Evolutionary conservation across 2,329 filamentous ascomycete genomes (phyloP), one percentile per base, ranked within the genome.

Genomic region (Pseudocercospora fuligena): DNA sequence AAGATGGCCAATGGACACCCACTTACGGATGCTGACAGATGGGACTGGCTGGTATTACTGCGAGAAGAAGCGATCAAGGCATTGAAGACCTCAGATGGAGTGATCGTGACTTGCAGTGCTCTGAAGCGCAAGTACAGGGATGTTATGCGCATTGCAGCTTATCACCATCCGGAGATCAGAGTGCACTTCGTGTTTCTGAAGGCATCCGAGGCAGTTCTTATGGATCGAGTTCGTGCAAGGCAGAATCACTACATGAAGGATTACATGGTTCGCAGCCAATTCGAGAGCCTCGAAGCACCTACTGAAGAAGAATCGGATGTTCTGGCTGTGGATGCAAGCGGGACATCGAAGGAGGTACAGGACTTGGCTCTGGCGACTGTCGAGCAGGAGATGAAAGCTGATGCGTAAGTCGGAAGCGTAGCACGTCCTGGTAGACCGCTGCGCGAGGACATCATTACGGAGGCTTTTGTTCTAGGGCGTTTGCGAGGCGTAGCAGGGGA

Each of bases 121-220:
- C 86, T 99, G 62, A 98, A 98, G 85, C 92, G 92, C 79, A 97
- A 97, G 82, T 99, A 99, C 84, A 90, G 95, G 73, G 95, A 99
- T 71, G 82, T 84, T 61, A 81, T 85, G 64, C 81, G 83, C 16
- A 77, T 82, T n/a, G 83, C 82, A n/a, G 74, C 79, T 6, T 80
- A 83, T 71, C 78, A 82, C 67, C 76, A 82, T 67, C 78, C 79
- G 6, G 75, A 80, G 21, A 78, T 84, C 53, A 76, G 75, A 23
- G 81, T 98, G 60, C 94, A 97, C 81, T 98, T 99, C 78, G 89
- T 99, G 73, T 99, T 94, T 81, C 89, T 99, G 46, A 87, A 90
- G 70, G 93, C 94, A 0, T 83, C 88, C 51, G 91, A 96, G 79
- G 86, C 89, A 65, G 85, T 92, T 9, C 86, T 98, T 31, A 83